Evolutionary conservation across 2,329 filamentous ascomycete genomes (phyloP).

Genomic region (Daldinia sp.): DNA sequence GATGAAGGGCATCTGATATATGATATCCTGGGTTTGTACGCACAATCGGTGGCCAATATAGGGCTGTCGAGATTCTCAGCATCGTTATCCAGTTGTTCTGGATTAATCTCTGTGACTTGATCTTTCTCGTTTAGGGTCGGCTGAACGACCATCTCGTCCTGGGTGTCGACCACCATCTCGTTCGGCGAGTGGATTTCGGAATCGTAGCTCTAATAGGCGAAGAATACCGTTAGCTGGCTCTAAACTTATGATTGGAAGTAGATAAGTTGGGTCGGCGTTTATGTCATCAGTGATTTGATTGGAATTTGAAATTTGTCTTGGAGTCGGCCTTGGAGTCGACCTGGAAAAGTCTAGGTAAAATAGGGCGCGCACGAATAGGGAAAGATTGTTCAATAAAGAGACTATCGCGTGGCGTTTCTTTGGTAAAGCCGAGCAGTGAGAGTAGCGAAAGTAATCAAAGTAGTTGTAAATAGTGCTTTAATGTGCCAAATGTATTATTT

Average conservation of each 20-base stretch:
- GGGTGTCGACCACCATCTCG: conserved; percentile 64
- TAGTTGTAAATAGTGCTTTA: not conserved
- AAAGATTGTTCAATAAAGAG: conserved; percentile 26
- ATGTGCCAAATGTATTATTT: too few relatives aligned
- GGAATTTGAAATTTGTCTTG: conserved; percentile 5
- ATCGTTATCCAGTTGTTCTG: conserved; percentile 60
- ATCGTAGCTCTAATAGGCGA: conserved; percentile 57
- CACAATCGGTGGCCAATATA: conserved; percentile 63
- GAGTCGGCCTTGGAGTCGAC: not conserved
- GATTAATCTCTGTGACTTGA: conserved; percentile 62
- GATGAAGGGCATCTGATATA: not conserved
- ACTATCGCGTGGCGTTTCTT: conserved; percentile 31
- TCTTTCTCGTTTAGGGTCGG: conserved; percentile 59
- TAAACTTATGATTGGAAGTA: not conserved
- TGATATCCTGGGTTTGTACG: conserved; percentile 41
- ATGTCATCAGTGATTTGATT: conserved; percentile 2
- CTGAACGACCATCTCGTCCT: conserved; percentile 61
- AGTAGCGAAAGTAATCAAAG: not conserved
- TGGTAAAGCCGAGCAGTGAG: not conserved
- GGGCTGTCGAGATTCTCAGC: conserved; percentile 57
- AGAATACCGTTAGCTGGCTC: conserved; percentile 28
- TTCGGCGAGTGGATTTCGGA: conserved; percentile 61
- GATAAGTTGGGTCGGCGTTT: conserved; percentile 14
- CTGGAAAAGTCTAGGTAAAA: conserved; percentile 8
- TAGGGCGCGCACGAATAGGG: conserved; percentile 18